phyloP scores from a whole-genome alignment of 2,329 filamentous ascomycete species.

The Colletotrichum horii region DNA sequence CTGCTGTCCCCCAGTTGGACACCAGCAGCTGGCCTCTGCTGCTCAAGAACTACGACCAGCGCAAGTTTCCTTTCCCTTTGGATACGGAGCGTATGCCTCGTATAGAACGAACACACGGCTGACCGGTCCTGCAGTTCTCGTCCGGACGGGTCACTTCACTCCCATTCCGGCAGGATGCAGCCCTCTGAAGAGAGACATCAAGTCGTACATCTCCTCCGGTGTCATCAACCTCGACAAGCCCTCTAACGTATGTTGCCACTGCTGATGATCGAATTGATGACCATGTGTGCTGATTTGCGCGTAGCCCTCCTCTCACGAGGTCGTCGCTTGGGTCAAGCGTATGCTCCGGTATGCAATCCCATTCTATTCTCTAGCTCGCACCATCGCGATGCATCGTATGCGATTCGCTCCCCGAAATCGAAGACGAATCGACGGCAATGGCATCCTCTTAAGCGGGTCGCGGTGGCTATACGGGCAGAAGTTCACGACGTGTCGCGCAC shows the following conservation, averaged over 20 bases:
- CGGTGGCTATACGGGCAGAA: neutral
- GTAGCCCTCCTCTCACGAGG: slow-evolving; percentile 76
- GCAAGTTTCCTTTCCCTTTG: slow-evolving; percentile 56
- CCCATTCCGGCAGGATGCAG: slow-evolving; percentile 93
- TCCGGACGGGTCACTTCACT: slow-evolving; percentile 95
- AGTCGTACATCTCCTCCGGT: slow-evolving; percentile 95
- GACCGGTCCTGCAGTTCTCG: slow-evolving; percentile 68
- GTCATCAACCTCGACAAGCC: slow-evolving; percentile 95
- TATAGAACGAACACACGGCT: slow-evolving; percentile 26
- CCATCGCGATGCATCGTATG: neutral
- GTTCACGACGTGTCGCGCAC: neutral
- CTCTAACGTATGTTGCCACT: slow-evolving; percentile 18
- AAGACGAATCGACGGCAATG: neutral
- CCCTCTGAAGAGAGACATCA: slow-evolving; percentile 91
- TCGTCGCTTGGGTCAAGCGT: slow-evolving; percentile 98
- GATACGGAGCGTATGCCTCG: neutral
- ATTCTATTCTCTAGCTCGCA: neutral
- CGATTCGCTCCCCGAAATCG: neutral
- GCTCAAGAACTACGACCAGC: slow-evolving; percentile 93
- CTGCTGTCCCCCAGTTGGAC: slow-evolving; percentile 77
- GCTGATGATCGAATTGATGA: neutral
- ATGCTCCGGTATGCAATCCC: slow-evolving; percentile 74
- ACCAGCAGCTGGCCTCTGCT: slow-evolving; percentile 92
- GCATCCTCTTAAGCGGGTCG: neutral
- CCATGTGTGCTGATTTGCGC: neutral